These are phyloP conservation scores for Astrothelium subdiscretum DNA, from an alignment of 495 filamentous ascomycete genomes.

Conservation along the genomic window DNA sequence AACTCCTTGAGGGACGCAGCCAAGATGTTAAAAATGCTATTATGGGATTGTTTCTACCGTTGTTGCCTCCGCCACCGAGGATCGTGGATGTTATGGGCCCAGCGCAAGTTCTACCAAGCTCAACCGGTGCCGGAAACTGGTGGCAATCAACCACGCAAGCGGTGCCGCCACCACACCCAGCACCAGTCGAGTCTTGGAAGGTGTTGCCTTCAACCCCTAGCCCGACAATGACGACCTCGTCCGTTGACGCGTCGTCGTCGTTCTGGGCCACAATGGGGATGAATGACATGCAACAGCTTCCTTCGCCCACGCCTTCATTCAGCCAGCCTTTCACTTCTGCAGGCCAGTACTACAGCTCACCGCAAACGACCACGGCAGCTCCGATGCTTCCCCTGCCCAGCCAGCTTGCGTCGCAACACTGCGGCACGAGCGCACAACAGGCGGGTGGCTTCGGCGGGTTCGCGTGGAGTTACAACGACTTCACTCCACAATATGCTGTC, in stretches of 20 bases:
- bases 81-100: constrained; percentile 86
- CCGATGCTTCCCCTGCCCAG: constrained; percentile 76
- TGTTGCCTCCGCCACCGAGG: constrained; percentile 85
- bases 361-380: constrained; percentile 42
- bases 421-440: constrained; percentile 55
- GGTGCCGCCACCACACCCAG: constrained; percentile 42
- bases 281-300: constrained; percentile 50
- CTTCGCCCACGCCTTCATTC: constrained; percentile 67
- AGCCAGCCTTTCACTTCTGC: constrained; percentile 62
- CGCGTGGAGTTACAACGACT: constrained; percentile 59
- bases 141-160: constrained; percentile 54
- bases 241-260: constrained; percentile 48
- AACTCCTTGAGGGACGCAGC: constrained; percentile 81
- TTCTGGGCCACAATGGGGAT: constrained; percentile 75
- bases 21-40: constrained; percentile 88
- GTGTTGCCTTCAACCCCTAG: constrained; percentile 71
- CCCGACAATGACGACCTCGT: constrained; percentile 57
- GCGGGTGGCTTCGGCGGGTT: constrained; percentile 64
- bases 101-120: constrained; percentile 73
- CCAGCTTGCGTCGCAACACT: constrained; percentile 71
- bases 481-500: constrained; percentile 47
- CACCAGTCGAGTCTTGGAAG: constrained; percentile 83
- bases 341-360: constrained; percentile 53
- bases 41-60: constrained; percentile 72
- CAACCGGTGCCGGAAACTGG: constrained; percentile 63